Conservation (phyloP, 208 protist genomes). For the Crithidia fasciculata region DNA sequence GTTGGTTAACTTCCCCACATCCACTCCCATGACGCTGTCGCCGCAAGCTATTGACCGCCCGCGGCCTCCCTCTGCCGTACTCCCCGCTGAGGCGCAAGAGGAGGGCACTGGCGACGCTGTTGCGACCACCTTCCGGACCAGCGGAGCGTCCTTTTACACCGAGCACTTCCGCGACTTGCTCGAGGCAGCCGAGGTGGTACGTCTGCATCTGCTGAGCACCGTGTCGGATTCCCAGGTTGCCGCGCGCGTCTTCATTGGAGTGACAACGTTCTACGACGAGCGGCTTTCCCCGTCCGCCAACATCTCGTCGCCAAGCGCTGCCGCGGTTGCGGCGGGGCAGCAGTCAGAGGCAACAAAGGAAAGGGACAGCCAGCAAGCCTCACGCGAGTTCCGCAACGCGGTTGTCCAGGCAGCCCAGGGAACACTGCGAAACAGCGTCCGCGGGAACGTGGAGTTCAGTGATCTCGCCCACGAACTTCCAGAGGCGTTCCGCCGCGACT, state of each 20-base stretch:
- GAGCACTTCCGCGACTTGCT: conserved; percentile 42
- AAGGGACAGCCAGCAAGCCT: not conserved
- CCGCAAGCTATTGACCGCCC: not conserved
- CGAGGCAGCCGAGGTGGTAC: conserved; percentile 41
- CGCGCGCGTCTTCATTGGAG: conserved; percentile 37
- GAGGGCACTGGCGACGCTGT: not conserved
- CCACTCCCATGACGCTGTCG: not conserved
- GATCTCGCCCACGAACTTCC: conserved; percentile 21
- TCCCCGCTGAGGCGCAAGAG: not conserved
- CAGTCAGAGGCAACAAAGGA: not conserved
- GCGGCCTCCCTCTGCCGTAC: not conserved
- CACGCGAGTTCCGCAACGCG: conserved; percentile 18
- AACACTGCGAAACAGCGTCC: conserved; percentile 35
- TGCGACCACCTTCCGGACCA: not conserved
- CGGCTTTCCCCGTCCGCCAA: conserved; percentile 15
- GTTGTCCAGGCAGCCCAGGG: conserved; percentile 32
- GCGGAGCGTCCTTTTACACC: conserved; percentile 22
- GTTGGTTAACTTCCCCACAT: not conserved
- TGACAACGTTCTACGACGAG: conserved; percentile 43
- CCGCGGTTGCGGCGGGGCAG: not conserved
- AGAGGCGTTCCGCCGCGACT: conserved; percentile 11
- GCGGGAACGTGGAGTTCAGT: conserved; percentile 24
- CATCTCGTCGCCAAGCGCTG: not conserved
- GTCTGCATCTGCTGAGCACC: conserved; percentile 39
- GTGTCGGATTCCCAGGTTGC: conserved; percentile 54